phyloP scores from a whole-genome alignment of 106 monocot genomes.

The Triglochin maritima region DNA sequence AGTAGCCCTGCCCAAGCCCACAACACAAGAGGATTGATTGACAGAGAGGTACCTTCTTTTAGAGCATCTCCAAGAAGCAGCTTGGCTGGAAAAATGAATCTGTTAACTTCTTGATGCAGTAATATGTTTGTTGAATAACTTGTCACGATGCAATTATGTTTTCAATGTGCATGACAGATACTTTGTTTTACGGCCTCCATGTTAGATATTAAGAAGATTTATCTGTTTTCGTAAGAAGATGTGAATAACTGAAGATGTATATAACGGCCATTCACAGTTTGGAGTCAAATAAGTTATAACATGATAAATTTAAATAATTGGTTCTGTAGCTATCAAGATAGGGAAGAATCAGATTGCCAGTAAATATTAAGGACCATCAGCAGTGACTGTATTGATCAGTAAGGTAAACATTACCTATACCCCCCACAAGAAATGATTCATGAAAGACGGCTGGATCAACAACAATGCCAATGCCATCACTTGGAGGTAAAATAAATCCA shows the following conservation, averaged over 20 bases:
- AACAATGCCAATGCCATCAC: slow-evolving; percentile 68
- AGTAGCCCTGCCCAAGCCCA: slow-evolving; percentile 97
- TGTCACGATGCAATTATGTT: neutral
- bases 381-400: no score
- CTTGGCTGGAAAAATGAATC: slow-evolving; percentile 43
- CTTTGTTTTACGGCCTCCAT: neutral
- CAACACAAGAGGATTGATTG: slow-evolving; percentile 74
- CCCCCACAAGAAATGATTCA: slow-evolving; percentile 89
- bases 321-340: no score
- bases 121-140: neutral
- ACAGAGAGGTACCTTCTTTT: slow-evolving; percentile 66
- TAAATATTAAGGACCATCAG: no score
- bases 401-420: slow-evolving; percentile 42
- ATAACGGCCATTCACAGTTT: no score
- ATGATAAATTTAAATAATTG: no score
- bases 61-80: slow-evolving; percentile 72
- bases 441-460: slow-evolving; percentile 88
- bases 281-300: no score
- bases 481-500: slow-evolving; percentile 76
- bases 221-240: no score
- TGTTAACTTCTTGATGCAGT: neutral
- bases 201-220: neutral
- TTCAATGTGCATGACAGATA: neutral
- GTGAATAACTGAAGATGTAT: no score
- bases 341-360: no score